These are phyloP conservation scores for Psilocybe mexicana DNA, from an alignment of 1,284 basidiomycete species.

Conservation along the genomic window DNA sequence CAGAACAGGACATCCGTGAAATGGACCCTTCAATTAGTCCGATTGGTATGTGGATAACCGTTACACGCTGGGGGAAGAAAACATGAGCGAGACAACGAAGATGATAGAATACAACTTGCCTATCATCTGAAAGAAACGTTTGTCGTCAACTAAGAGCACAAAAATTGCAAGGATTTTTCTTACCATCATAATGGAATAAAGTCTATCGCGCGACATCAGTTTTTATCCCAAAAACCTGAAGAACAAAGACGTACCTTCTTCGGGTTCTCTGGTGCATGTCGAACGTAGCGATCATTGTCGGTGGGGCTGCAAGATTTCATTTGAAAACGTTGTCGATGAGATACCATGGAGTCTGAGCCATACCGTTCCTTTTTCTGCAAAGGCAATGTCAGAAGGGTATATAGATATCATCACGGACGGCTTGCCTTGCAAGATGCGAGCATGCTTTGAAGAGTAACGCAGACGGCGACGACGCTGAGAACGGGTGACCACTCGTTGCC, in stretches of 20 bases:
- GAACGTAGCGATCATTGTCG: conserved; percentile 80
- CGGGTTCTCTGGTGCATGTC: conserved; percentile 80
- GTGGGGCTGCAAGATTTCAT: conserved; percentile 49
- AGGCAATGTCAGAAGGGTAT: neutral
- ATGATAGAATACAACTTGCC: conserved; percentile 28
- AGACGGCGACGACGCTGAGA: conserved; percentile 73
- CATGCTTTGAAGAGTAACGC: conserved; percentile 85
- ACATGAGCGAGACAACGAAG: too few relatives aligned
- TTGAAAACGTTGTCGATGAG: neutral
- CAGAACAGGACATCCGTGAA: neutral
- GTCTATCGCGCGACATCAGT: conserved; percentile 42
- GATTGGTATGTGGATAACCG: conserved; percentile 12
- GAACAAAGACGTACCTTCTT: conserved; percentile 62
- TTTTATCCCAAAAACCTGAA: neutral
- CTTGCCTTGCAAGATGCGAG: conserved; percentile 80
- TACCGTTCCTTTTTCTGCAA: conserved; percentile 73
- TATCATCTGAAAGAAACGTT: conserved; percentile 33
- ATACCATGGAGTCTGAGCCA: conserved; percentile 16
- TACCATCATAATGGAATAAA: conserved; percentile 78
- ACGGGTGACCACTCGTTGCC: conserved; percentile 88
- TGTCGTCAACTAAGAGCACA: neutral
- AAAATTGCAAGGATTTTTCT: conserved; percentile 9
- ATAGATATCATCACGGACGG: neutral
- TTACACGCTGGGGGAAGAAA: conserved; percentile 19
- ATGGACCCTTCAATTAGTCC: neutral